phyloP scores from a whole-genome alignment of 768 basidiomycete species.

The Galerina sulciceps region DNA sequence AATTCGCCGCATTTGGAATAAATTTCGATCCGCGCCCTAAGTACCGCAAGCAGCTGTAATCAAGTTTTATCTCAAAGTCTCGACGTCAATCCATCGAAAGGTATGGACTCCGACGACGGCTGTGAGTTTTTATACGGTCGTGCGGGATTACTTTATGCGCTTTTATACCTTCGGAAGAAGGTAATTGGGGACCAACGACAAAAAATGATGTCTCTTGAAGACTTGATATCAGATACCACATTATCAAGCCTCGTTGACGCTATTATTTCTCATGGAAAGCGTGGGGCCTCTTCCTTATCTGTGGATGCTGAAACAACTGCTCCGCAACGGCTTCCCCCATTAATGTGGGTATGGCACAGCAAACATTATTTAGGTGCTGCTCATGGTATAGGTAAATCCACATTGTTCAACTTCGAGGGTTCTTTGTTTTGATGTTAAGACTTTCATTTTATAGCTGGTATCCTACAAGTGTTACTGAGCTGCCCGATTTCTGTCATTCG shows the following conservation, averaged over 20 bases:
- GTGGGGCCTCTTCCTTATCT: conserved; percentile 39
- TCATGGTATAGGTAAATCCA: conserved; percentile 57
- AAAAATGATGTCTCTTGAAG: conserved; percentile 19
- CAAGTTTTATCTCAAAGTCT: conserved; percentile 26
- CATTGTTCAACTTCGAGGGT: not conserved
- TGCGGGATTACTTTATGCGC: conserved; percentile 57
- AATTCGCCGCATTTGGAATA: too few species aligned
- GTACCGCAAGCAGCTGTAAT: too few species aligned
- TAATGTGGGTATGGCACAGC: conserved; percentile 68
- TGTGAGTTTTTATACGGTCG: conserved; percentile 65
- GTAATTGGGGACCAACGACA: conserved; percentile 5
- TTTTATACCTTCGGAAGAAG: conserved; percentile 46
- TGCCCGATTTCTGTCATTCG: conserved; percentile 41
- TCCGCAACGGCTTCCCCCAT: conserved; percentile 34
- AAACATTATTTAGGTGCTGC: conserved; percentile 60
- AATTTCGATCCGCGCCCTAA: too few species aligned
- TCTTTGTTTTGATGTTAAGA: not conserved
- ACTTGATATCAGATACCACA: conserved; percentile 37
- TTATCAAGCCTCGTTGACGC: conserved; percentile 43
- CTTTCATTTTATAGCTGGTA: conserved; percentile 43
- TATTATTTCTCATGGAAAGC: conserved; percentile 48
- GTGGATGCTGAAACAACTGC: conserved; percentile 26
- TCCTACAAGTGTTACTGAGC: conserved; percentile 52
- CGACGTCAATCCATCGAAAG: conserved; percentile 8
- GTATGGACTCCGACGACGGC: conserved; percentile 49